Percentiles rank a stretch among this genome's conserved stretches.
These are phyloP conservation scores for Leptographium lundbergii DNA, from an alignment of 2,329 filamentous ascomycete species.

Conservation along the genomic window DNA sequence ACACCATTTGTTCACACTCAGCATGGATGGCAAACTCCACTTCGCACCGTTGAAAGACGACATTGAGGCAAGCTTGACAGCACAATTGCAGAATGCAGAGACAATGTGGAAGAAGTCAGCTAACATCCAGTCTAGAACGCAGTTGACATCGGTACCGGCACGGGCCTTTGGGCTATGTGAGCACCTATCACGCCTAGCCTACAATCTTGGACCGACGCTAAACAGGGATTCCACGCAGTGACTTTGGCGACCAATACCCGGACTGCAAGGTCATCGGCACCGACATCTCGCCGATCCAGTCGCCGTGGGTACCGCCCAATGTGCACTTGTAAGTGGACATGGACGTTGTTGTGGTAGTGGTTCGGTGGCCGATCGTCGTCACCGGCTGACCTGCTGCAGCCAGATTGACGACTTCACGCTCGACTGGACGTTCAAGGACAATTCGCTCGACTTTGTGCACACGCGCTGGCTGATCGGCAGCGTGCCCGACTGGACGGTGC, in stretches of 20 bases:
- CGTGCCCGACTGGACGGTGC: conserved; percentile 36
- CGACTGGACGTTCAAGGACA: conserved; percentile 31
- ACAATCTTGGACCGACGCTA: background rate
- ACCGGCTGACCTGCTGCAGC: conserved; percentile 5
- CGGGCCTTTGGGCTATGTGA: conserved; percentile 31
- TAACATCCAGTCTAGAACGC: background rate
- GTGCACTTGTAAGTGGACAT: conserved; percentile 22
- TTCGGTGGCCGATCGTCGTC: too few species aligned
- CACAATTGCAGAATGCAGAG: background rate
- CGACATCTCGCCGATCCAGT: conserved; percentile 44
- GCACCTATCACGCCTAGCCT: background rate
- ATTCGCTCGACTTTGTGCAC: conserved; percentile 41
- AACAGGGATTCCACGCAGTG: conserved; percentile 23
- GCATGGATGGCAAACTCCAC: conserved; percentile 14
- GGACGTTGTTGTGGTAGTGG: background rate
- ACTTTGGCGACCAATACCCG: conserved; percentile 31
- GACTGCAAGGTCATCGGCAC: conserved; percentile 34
- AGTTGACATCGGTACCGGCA: conserved; percentile 37
- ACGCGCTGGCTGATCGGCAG: conserved; percentile 39
- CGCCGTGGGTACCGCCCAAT: conserved; percentile 44
- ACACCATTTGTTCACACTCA: conserved; percentile 16
- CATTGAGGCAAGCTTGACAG: background rate
- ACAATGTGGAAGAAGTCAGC: background rate
- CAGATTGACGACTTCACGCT: conserved; percentile 48
- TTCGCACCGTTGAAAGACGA: conserved; percentile 15